phyloP scores from a whole-genome alignment of 1,284 basidiomycete genomes.

The Wolfiporia cocos region DNA sequence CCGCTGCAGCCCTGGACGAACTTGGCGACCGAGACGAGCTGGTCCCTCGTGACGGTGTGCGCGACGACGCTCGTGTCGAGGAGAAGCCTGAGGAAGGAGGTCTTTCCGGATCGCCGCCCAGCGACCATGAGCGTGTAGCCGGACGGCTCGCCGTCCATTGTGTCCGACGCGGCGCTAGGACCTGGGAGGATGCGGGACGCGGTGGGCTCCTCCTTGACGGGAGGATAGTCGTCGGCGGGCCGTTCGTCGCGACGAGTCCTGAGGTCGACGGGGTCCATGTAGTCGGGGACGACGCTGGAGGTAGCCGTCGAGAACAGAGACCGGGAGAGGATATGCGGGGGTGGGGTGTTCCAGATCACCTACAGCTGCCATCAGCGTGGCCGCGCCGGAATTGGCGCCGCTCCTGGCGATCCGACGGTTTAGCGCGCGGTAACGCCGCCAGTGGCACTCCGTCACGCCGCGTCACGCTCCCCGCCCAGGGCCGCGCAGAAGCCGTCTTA shows the following conservation, averaged over 20 bases:
- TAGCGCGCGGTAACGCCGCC: no score
- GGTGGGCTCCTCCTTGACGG: conserved; percentile 33
- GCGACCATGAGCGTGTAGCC: conserved; percentile 73
- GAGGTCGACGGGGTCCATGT: conserved; percentile 34
- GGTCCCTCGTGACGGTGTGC: conserved; percentile 51
- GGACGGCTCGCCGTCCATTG: conserved; percentile 18
- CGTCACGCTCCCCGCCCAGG: background rate
- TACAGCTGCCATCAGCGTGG: conserved; percentile 21
- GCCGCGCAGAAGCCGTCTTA: background rate
- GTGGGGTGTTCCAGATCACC: conserved; percentile 20
- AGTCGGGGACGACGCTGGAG: conserved; percentile 15
- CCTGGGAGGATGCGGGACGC: conserved; percentile 14
- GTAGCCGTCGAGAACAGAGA: conserved; percentile 19
- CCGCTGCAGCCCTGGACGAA: conserved; percentile 67
- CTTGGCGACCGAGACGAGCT: conserved; percentile 68
- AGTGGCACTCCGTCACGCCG: background rate
- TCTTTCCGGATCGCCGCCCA: conserved; percentile 71
- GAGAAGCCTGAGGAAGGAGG: conserved; percentile 71
- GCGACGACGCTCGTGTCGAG: conserved; percentile 69
- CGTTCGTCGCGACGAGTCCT: conserved; percentile 37
- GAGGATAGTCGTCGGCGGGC: conserved; percentile 33
- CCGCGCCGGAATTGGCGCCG: conserved; percentile 20
- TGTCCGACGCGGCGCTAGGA: conserved; percentile 14
- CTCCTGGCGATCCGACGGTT: conserved; percentile 12
- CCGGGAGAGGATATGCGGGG: conserved; percentile 23